A percentile compares a stretch with the other conserved stretches of the same genome.
phyloP scores from a whole-genome alignment of 768 basidiomycete species.

The Boletellus emodensis region DNA sequence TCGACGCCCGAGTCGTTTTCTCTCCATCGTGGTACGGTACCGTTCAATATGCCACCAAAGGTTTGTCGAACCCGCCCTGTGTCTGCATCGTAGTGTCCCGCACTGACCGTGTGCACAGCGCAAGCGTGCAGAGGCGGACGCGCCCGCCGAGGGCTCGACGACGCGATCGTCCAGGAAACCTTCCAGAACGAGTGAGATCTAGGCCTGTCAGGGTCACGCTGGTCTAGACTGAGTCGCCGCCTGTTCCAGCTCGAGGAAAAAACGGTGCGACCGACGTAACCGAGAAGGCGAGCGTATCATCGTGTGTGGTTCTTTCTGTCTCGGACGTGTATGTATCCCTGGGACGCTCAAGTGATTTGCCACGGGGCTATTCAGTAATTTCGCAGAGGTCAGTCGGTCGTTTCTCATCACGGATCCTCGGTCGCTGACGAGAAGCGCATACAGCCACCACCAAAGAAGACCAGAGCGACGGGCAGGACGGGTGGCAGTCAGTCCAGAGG shows the following conservation, averaged over 20 bases:
- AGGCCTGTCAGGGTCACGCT: conserved; percentile 14
- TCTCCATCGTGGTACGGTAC: not conserved
- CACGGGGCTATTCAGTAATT: conserved; percentile 14
- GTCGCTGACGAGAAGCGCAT: conserved; percentile 6
- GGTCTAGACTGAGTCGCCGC: not conserved
- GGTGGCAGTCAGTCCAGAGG: conserved; percentile 11
- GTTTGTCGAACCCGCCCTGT: conserved; percentile 15
- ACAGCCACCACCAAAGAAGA: conserved; percentile 39
- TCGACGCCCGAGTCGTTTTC: not conserved
- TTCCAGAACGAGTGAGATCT: conserved; percentile 31
- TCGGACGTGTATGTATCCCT: not conserved
- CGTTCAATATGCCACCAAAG: conserved; percentile 35
- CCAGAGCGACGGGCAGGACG: conserved; percentile 32
- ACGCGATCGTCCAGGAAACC: conserved; percentile 48
- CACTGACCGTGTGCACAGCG: conserved; percentile 39
- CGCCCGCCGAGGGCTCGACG: conserved; percentile 25
- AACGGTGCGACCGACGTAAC: conserved; percentile 6
- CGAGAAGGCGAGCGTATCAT: conserved; percentile 3
- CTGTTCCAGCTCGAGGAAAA: conserved; percentile 16
- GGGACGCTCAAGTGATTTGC: conserved; percentile 6
- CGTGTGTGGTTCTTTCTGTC: conserved; percentile 23
- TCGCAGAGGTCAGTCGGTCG: conserved; percentile 25
- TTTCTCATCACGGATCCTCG: not conserved
- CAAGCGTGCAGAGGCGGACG: conserved; percentile 49
- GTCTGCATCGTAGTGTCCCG: conserved; percentile 3